These are phyloP conservation scores for Jaltomata sinuosa DNA, from an alignment of 257 asterid species.

Conservation along the genomic window DNA sequence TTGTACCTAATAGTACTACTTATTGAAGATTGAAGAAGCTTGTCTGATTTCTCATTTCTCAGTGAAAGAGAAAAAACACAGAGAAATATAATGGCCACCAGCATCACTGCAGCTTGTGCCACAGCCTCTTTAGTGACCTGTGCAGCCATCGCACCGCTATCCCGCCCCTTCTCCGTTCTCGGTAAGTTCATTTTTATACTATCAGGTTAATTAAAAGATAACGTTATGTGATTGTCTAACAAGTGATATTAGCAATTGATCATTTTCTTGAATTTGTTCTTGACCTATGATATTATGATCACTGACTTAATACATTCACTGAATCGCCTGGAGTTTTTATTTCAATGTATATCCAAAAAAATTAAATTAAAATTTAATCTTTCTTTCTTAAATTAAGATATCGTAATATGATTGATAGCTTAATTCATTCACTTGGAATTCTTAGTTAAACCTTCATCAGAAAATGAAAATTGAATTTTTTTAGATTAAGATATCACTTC, in stretches of 20 bases:
- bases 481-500: not conserved
- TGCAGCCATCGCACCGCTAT: constrained; percentile 31
- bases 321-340: no score
- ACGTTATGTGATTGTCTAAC: not conserved
- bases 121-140: constrained; percentile 43
- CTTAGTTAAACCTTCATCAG: not conserved
- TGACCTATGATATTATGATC: not conserved
- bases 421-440: not conserved
- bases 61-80: not conserved
- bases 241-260: not conserved
- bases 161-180: constrained; percentile 27
- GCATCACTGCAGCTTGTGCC: constrained; percentile 54
- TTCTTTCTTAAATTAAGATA: no score
- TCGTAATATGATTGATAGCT: no score
- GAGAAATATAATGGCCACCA: constrained; percentile 50
- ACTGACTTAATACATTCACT: not conserved
- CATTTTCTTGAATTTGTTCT: not conserved
- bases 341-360: no score
- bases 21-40: not conserved
- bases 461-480: not conserved
- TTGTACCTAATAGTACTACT: not conserved
- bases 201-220: not conserved
- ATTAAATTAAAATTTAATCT: no score
- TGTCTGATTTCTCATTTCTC: not conserved
- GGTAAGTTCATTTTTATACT: constrained; percentile 16